Evolutionary conservation across 2,329 filamentous ascomycete species (phyloP), one percentile per base, ranked within the genome.

Genomic region (Colletotrichum coccodes): DNA sequence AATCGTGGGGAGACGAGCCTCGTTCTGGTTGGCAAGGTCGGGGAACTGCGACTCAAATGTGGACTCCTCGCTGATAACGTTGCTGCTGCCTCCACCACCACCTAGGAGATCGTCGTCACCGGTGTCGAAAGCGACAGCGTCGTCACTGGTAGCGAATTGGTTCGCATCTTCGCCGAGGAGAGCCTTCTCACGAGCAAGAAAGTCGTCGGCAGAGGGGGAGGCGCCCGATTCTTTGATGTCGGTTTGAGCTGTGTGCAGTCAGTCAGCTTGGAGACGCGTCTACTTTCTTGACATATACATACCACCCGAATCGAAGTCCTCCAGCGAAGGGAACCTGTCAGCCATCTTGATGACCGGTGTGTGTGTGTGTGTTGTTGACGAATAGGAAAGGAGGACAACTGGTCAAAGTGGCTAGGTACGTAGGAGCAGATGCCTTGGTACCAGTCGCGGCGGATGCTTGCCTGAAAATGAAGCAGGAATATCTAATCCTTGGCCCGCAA

Each of bases 11-110:
- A 52, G 42, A 73, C 78, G 64, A 84, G 94, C 93, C 83, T 95
- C 89, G 77, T 94, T 94, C 72, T 78, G 79, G 73, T 79, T 81
- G 75, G 82, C 81, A 73, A 99, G 90, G 64, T 94, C 93, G 34
- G 96, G 96, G 81, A 97, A 99, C 71, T 94, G 94, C 79, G 90
- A 94, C 82, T 97, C 93, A 75, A 98, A 98, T 71, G 80, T 79
- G 32, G 81, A 79, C 70, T 85, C 79, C 75, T 83, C 79, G 18
- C 61, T 58, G 36, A 69, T 66, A 18, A 66, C 38, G 71, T 82
- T 79, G 70, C 78, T 79, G 63, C 82, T 86, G 72, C 85, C 91
- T 56, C 89, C 90, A 56, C 90, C 90, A 56, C 90, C 90, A 59
- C 95, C 86, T 68, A 97, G 84, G 76, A 96, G 85, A 76, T 96